Conservation (phyloP, 2,329 filamentous ascomycete species). For the Macrophomina tecta region DNA sequence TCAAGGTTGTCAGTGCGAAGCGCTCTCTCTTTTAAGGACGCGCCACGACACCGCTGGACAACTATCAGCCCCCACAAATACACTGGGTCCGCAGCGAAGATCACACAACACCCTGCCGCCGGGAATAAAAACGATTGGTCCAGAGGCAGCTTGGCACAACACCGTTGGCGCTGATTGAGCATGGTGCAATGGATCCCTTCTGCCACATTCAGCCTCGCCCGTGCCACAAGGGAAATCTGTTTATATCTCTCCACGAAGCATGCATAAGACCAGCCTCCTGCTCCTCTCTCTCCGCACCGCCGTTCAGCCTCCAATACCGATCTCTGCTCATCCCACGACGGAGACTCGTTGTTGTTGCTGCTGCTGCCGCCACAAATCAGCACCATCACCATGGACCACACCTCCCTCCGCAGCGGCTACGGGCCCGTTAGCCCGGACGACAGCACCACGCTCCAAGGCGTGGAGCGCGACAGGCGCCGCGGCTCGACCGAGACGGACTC, state of each 20-base stretch:
- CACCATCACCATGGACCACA: constrained; percentile 3
- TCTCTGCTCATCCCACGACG: neutral
- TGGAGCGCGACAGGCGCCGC: neutral
- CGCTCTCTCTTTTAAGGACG: constrained; percentile 9
- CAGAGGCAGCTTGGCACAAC: constrained; percentile 3
- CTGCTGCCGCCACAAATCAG: neutral
- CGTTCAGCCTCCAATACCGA: neutral
- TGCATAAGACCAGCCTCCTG: neutral
- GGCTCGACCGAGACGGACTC: constrained; percentile 10
- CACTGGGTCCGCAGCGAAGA: constrained; percentile 17
- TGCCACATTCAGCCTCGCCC: neutral
- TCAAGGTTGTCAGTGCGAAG: constrained; percentile 12
- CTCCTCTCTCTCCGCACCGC: neutral
- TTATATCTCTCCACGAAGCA: constrained; percentile 3
- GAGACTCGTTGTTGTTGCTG: neutral
- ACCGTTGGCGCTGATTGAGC: neutral
- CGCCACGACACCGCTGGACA: constrained; percentile 22
- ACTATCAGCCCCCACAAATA: constrained; percentile 23
- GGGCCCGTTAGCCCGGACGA: constrained; percentile 20
- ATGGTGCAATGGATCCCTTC: constrained; percentile 10
- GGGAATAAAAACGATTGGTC: neutral
- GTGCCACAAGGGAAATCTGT: constrained; percentile 9
- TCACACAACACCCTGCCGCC: constrained; percentile 6
- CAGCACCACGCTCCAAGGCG: constrained; percentile 6
- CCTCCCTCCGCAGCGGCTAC: constrained; percentile 12